Evolutionary conservation across 139 green algal genomes (phyloP).

Genomic region (Monoraphidium neglectum): DNA sequence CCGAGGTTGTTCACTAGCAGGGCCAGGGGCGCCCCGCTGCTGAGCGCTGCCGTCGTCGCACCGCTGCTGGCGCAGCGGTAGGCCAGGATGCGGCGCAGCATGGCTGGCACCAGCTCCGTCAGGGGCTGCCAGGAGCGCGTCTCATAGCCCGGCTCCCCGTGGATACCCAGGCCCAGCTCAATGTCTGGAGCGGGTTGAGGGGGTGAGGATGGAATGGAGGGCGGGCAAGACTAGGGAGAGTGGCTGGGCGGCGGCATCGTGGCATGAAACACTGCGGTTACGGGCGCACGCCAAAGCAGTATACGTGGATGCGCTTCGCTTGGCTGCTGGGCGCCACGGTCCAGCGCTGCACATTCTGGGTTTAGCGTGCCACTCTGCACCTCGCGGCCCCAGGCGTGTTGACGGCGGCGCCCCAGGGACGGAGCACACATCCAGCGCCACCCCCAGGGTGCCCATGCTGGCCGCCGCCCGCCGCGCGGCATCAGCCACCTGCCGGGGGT

Average conservation of each 20-base stretch:
- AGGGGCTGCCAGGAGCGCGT: conserved; percentile 17
- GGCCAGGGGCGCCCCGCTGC: conserved; percentile 38
- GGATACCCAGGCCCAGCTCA: conserved; percentile 90
- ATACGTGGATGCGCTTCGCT: too few relatives aligned
- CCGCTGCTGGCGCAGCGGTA: not conserved
- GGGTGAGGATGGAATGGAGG: not conserved
- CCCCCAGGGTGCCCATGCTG: conserved; percentile 66
- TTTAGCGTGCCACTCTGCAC: too few relatives aligned
- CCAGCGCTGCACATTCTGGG: too few relatives aligned
- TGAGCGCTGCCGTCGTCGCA: not conserved
- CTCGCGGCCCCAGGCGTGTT: too few relatives aligned
- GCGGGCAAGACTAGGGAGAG: too few relatives aligned
- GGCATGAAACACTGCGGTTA: too few relatives aligned
- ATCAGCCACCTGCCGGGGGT: not conserved
- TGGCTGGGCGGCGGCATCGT: too few relatives aligned
- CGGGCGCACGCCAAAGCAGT: too few relatives aligned
- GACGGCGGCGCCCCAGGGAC: not conserved
- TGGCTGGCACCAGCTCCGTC: conserved; percentile 38
- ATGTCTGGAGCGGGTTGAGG: conserved; percentile 56
- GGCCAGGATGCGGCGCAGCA: conserved; percentile 44
- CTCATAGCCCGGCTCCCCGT: conserved; percentile 79
- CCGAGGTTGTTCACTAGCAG: conserved; percentile 85
- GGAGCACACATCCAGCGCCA: conserved; percentile 44
- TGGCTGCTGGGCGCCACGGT: too few relatives aligned
- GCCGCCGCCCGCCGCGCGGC: conserved; percentile 46